Evolutionary conservation across 305 asterid species (phyloP).

Genomic region (Caryopteris hybrid): DNA sequence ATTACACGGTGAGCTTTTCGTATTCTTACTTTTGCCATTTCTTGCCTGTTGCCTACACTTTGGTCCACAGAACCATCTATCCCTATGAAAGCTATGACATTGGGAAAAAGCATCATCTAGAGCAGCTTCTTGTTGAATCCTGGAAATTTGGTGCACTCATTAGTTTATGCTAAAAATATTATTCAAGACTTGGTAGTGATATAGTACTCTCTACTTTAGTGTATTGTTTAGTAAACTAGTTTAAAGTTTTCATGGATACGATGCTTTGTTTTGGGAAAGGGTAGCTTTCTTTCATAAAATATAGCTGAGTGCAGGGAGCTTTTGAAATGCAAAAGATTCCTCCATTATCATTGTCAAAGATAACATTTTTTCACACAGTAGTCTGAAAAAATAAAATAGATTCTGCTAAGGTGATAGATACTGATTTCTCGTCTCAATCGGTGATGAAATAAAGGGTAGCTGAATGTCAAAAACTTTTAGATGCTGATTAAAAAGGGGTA

Average conservation of each 20-base stretch:
- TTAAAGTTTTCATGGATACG: slow-evolving; percentile 8
- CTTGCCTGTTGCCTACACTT: not conserved
- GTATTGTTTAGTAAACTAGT: not conserved
- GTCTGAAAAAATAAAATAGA: slow-evolving; percentile 13
- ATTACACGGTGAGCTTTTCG: slow-evolving; percentile 34
- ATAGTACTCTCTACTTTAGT: slow-evolving; percentile 2
- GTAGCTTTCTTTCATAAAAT: not conserved
- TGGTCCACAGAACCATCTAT: not conserved
- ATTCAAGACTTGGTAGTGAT: not conserved
- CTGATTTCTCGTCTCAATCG: not conserved
- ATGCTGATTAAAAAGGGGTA: not conserved
- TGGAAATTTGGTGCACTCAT: not conserved
- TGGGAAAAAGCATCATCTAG: not conserved
- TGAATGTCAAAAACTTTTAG: no score
- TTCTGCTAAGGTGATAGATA: slow-evolving; percentile 15
- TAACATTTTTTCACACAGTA: slow-evolving; percentile 2
- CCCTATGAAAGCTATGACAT: slow-evolving; percentile 1
- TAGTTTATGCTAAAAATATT: slow-evolving; percentile 5
- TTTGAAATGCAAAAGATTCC: slow-evolving; percentile 24
- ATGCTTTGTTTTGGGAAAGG: slow-evolving; percentile 7
- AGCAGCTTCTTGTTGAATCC: slow-evolving; percentile 13
- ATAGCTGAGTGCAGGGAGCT: slow-evolving; percentile 13
- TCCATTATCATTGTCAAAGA: slow-evolving; percentile 14
- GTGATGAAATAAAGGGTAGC: not conserved
- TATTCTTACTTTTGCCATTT: slow-evolving; percentile 7